phyloP scores from a whole-genome alignment of 2,329 filamentous ascomycete species.

The Aspergillus flavus region DNA sequence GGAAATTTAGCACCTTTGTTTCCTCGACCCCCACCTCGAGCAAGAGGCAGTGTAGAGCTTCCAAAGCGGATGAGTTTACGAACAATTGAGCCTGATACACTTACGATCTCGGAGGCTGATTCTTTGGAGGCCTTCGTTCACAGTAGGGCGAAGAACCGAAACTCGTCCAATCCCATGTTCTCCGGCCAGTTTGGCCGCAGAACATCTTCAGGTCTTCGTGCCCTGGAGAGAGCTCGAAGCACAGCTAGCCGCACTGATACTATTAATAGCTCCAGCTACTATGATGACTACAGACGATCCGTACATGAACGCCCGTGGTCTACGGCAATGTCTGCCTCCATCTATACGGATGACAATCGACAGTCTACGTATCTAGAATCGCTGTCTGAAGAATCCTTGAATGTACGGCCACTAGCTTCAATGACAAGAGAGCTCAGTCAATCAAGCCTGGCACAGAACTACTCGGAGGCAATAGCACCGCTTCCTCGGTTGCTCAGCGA shows the following conservation, averaged over 20 bases:
- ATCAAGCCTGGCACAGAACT: slow-evolving; percentile 40
- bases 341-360: slow-evolving; percentile 39
- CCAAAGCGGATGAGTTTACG: slow-evolving; percentile 34
- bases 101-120: slow-evolving; percentile 37
- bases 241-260: slow-evolving; percentile 40
- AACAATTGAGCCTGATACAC: slow-evolving; percentile 33
- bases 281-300: slow-evolving; percentile 35
- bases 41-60: slow-evolving; percentile 31
- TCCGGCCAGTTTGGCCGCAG: slow-evolving; percentile 38
- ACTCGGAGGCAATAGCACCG: slow-evolving; percentile 39
- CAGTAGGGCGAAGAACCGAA: slow-evolving; percentile 40
- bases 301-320: slow-evolving; percentile 37
- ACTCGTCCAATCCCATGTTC: slow-evolving; percentile 42
- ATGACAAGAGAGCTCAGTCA: slow-evolving; percentile 34
- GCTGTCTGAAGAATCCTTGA: slow-evolving; percentile 29
- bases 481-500: slow-evolving; percentile 42
- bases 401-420: slow-evolving; percentile 23
- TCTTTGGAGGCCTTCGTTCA: slow-evolving; percentile 44
- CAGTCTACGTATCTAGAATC: slow-evolving; percentile 34
- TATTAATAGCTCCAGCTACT: slow-evolving; percentile 33
- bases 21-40: slow-evolving; percentile 36
- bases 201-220: slow-evolving; percentile 35
- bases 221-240: slow-evolving; percentile 38
- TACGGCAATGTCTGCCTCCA: slow-evolving; percentile 36
- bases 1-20: slow-evolving; percentile 40